Evolutionary conservation across 441 rosid genomes (phyloP), one percentile per base, ranked within the genome.

Genomic region (Eutrema salsugineum): DNA sequence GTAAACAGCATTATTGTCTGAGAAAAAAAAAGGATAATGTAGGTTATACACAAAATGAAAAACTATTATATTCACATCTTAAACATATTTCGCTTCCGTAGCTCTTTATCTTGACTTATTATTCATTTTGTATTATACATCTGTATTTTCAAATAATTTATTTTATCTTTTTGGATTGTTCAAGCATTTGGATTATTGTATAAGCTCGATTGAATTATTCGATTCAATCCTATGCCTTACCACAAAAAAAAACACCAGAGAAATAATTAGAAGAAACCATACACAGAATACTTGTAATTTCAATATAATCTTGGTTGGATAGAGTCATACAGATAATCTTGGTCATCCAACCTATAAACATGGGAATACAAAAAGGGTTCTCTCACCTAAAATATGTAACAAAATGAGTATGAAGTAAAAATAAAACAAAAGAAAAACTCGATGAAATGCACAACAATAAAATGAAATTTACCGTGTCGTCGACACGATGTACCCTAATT

Each of bases 361-460:
- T 72, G 49, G 11, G 43, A 54, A 39, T 66, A 59, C 55, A 65
- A 4, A 30, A 47, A 69, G 0, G 30, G 5, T 11, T 24, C 14
- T 35, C 58, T 47, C 32, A 7, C 62, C 77, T 73, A 66, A 65
- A 49, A 16, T 66, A 59, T 66, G 67, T 58, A 40, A 58, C 66
- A 73, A 58, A 30, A 57, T 7, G 66, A 65, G 24, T 64, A 46
- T 28, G 36, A 16, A 54, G 49, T 35, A 33, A 71, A 15, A 15
- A 15, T 0, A 48, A 32, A 22, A 10, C 28, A 35, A 12, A 9
- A 55, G 15, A 57, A 50, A 49, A 22, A 8, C 68, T 74, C 73
- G 58, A 75, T 61, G 50, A 60, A 47, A 68, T 53, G 48, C 73
- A 75, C 73, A 68, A 53, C 39, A 28, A 61, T 10, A 17, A 61